Evolutionary conservation across 495 filamentous ascomycete genomes (phyloP).

Genomic region (Monascus purpureus): DNA sequence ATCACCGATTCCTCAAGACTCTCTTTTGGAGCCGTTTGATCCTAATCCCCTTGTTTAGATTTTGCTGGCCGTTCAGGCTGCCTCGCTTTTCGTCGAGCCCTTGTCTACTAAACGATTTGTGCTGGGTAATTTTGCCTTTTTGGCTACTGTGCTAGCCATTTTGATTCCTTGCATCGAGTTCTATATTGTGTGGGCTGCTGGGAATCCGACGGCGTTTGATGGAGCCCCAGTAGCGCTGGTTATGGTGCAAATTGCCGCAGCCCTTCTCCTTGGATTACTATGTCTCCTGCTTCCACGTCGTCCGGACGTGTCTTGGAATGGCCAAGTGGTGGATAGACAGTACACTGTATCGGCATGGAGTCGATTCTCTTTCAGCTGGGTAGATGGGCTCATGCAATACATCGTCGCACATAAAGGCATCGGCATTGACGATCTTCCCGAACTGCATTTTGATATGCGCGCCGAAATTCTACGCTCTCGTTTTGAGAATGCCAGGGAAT

Average conservation of each 20-base stretch:
- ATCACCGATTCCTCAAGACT: not conserved
- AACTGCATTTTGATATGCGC: constrained; percentile 17
- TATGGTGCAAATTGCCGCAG: constrained; percentile 11
- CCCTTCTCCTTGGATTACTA: constrained; percentile 15
- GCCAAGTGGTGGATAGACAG: constrained; percentile 48
- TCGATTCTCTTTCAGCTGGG: constrained; percentile 55
- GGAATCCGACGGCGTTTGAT: constrained; percentile 2
- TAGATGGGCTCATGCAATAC: constrained; percentile 33
- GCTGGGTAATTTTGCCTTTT: constrained; percentile 17
- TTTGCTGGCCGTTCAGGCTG: constrained; percentile 16
- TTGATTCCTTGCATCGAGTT: constrained; percentile 8
- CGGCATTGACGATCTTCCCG: constrained; percentile 44
- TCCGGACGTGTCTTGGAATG: constrained; percentile 46
- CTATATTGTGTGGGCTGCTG: constrained; percentile 6
- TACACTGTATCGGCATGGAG: constrained; percentile 43
- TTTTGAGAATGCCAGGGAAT: constrained; percentile 37
- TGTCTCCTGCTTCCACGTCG: constrained; percentile 44
- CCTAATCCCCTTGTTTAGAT: constrained; percentile 5
- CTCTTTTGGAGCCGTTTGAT: too few relatives aligned
- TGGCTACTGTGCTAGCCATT: constrained; percentile 13
- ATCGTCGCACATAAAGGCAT: constrained; percentile 41
- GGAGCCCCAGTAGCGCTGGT: constrained; percentile 9
- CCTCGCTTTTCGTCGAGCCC: constrained; percentile 22
- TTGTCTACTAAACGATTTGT: constrained; percentile 15
- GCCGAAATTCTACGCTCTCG: constrained; percentile 17